Conservation (phyloP, 208 protist species). For the Phytomonas francai region DNA sequence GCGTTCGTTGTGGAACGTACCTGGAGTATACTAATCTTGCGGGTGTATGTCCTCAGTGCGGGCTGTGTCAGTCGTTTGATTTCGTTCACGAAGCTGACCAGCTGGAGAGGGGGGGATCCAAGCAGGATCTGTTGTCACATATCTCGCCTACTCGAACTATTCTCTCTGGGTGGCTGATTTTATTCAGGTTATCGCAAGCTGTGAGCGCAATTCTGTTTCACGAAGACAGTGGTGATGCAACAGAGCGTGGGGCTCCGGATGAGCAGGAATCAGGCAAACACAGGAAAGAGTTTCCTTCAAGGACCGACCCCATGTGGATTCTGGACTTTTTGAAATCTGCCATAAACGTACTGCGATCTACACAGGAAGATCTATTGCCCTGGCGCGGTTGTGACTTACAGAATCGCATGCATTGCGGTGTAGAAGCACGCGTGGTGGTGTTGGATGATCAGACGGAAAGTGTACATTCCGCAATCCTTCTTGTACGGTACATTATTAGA, state of each 20-base stretch:
- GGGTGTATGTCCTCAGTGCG: neutral
- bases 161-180: neutral
- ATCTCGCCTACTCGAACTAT: neutral
- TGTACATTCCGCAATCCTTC: slow-evolving; percentile 29
- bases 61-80: neutral
- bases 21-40: neutral
- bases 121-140: neutral
- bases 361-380: slow-evolving; percentile 31
- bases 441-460: slow-evolving; percentile 21
- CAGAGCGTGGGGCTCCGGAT: neutral
- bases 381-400: slow-evolving; percentile 54
- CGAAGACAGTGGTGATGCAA: neutral
- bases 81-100: neutral
- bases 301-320: neutral
- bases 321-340: neutral
- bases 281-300: neutral
- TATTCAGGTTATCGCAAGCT: neutral
- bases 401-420: slow-evolving; percentile 26
- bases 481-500: slow-evolving; percentile 19
- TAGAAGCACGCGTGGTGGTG: slow-evolving; percentile 23
- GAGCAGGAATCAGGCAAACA: neutral
- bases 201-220: neutral
- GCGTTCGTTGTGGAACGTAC: neutral
- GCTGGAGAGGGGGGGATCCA: neutral
- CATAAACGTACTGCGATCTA: neutral